phyloP scores from a whole-genome alignment of 2,329 filamentous ascomycete species.

The Neurospora crassa region DNA sequence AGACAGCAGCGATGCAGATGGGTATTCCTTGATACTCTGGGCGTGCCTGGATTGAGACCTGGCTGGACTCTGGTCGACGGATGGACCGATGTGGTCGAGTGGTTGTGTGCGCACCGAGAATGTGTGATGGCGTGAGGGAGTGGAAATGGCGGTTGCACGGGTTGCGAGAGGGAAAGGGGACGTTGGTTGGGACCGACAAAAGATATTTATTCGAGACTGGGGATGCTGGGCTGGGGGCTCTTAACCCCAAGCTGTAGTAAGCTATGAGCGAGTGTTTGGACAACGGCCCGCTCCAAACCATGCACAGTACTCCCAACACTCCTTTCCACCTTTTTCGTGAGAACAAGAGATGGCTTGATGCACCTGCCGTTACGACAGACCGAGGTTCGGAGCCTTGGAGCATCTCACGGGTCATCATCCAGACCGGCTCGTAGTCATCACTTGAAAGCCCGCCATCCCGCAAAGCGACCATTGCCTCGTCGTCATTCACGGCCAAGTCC shows the following conservation, averaged over 20 bases:
- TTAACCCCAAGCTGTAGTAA: neutral
- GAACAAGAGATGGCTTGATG: neutral
- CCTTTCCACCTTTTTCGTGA: neutral
- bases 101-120: neutral
- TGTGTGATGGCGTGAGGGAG: neutral
- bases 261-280: neutral
- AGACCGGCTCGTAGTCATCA: neutral
- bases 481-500: neutral
- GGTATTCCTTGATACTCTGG: neutral
- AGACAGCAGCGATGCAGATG: neutral
- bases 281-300: neutral
- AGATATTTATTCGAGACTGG: neutral
- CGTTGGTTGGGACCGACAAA: neutral
- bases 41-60: neutral
- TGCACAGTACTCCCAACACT: neutral
- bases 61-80: neutral
- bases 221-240: neutral
- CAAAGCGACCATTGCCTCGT: neutral
- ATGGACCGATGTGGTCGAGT: neutral
- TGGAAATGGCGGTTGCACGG: neutral
- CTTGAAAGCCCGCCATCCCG: neutral
- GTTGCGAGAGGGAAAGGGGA: constrained; percentile 3
- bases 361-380: neutral
- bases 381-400: neutral
- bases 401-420: neutral